Evolutionary conservation across 2,329 filamentous ascomycete genomes (phyloP).

Genomic region (Orbilia brochopaga): DNA sequence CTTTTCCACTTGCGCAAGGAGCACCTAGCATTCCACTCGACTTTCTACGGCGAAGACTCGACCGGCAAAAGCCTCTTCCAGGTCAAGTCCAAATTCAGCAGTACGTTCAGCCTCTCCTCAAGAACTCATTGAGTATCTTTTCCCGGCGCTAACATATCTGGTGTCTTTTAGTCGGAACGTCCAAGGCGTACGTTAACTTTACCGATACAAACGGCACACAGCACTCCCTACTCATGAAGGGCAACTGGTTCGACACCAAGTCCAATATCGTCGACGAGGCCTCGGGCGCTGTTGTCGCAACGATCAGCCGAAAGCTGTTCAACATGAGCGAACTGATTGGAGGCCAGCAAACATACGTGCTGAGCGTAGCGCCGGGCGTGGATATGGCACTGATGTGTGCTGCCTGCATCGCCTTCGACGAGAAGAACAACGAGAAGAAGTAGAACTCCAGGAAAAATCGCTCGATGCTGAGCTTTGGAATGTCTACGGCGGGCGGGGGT

Average conservation of each 20-base stretch:
- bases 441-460: constrained; percentile 23
- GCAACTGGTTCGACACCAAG: constrained; percentile 66
- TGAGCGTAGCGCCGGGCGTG: constrained; percentile 69
- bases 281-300: constrained; percentile 64
- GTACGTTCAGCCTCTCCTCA: constrained; percentile 59
- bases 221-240: constrained; percentile 65
- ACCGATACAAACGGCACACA: constrained; percentile 60
- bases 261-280: constrained; percentile 66
- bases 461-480: too few relatives aligned
- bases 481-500: too few relatives aligned
- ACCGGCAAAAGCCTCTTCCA: constrained; percentile 62
- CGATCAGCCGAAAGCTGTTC: constrained; percentile 67
- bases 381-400: constrained; percentile 71
- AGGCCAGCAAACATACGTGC: constrained; percentile 70
- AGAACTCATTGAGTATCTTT: constrained; percentile 53
- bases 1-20: constrained; percentile 68
- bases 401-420: constrained; percentile 72
- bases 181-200: constrained; percentile 67
- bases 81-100: constrained; percentile 64
- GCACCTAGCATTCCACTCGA: constrained; percentile 62
- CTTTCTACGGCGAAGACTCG: constrained; percentile 62
- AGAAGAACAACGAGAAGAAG: constrained; percentile 65
- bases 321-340: constrained; percentile 66
- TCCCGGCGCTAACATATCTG: constrained; percentile 12
- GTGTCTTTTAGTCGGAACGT: constrained; percentile 60